Base-by-base conservation (phyloP, 495 filamentous ascomycete species). In the Penicillium cosmopolitanum region DNA sequence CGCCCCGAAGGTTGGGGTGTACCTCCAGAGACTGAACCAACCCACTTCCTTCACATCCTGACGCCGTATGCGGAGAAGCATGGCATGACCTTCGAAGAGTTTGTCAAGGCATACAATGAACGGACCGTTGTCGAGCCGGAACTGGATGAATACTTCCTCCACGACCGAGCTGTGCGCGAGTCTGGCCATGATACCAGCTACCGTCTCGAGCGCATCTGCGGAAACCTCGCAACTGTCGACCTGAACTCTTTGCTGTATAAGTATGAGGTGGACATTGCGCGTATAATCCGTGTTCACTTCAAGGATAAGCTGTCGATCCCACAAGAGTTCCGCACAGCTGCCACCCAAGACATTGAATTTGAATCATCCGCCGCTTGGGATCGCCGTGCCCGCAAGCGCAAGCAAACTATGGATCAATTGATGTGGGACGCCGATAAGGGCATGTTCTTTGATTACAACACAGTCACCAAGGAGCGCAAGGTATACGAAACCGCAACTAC, bases 181-280 rank as follows among this genome's bases (percentile, higher is more conserved):
- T 96, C 93, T n/a, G 95, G 95, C 19, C 95, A 98, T 69, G 95
- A 98, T 71, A 98, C 93, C 6, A 89, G 90, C 25, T 97, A 97
- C 71, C 90, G 95, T 23, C 80, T 98, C 1, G 95, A 97, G 72
- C 86, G 87, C 16, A 83, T 95, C 21, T 93, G 89, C 66, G 95
- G 90, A 13, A 84, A 97, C 66, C 79, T 98, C 23, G 95, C 92
- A 16, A 98, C 95, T 1, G 89, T 98, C 28, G 95, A 98, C 67
- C 81, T 97, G 36, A 97, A 98, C 74, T 91, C 92, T 28, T 78
- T 96, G 8, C 79, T 98, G 25, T 98, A 93, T 82, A 97, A 97
- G 73, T 96, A 96, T 73, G 95, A 98, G 72, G 86, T 84, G 25
- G 96, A 98, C 67, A 96, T 98, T 55, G 85, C 89, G 1, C 84